These are phyloP conservation scores for Solanum arcanum DNA, from an alignment of 257 asterid species.

Conservation along the genomic window DNA sequence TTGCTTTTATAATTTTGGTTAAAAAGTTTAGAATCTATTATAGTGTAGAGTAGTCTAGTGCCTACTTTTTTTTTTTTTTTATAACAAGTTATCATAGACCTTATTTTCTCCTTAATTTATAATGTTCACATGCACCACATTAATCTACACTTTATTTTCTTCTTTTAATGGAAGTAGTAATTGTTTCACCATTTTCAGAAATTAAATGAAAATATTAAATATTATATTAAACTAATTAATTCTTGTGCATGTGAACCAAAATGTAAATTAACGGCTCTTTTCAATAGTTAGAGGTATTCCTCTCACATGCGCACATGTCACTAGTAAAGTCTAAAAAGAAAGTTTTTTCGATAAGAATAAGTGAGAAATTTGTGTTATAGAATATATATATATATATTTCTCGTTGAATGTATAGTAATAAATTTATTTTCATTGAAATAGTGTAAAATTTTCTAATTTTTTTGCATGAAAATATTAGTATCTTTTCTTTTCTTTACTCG, in stretches of 20 bases:
- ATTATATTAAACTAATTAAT: background rate
- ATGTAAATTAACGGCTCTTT: background rate
- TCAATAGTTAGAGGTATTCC: background rate
- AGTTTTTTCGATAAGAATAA: rapidly evolving
- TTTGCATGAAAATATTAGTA: rapidly evolving
- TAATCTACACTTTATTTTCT: background rate
- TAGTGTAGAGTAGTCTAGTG: background rate
- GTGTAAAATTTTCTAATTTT: background rate
- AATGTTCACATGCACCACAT: background rate
- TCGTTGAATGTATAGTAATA: background rate
- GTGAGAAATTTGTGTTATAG: background rate
- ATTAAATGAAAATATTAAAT: background rate
- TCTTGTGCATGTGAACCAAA: background rate
- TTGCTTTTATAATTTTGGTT: background rate
- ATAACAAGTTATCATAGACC: background rate
- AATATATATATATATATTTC: rapidly evolving
- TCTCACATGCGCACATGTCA: background rate
- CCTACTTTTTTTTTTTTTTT: background rate
- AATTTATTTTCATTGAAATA: rapidly evolving
- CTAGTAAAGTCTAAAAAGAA: background rate
- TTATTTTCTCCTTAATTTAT: background rate
- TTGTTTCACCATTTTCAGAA: background rate
- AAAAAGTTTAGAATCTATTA: background rate
- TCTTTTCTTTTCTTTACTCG: background rate
- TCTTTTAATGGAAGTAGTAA: background rate